phyloP scores from a whole-genome alignment of 164 flowering plant species.

The Stephania japonica region DNA sequence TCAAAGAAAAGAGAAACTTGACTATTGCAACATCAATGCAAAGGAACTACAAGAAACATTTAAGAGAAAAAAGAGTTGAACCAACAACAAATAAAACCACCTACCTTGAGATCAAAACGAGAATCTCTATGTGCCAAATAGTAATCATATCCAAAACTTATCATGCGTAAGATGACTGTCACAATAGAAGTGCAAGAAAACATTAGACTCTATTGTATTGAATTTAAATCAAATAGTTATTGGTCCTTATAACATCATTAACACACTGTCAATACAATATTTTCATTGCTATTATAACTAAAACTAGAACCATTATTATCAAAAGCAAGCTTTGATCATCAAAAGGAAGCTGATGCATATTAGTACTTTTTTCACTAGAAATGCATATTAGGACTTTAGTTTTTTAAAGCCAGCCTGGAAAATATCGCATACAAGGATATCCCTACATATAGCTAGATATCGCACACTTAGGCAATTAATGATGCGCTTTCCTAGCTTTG shows the following conservation, averaged over 20 bases:
- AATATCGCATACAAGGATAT: too few relatives aligned
- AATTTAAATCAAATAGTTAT: background rate
- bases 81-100: background rate
- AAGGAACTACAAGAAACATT: background rate
- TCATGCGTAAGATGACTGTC: constrained; percentile 87
- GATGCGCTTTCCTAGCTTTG: too few relatives aligned
- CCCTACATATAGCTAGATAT: too few relatives aligned
- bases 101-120: constrained; percentile 71
- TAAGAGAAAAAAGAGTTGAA: constrained; percentile 6
- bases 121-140: constrained; percentile 57
- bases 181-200: constrained; percentile 8
- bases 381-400: too few relatives aligned
- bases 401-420: too few relatives aligned
- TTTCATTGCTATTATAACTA: background rate
- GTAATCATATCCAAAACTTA: constrained; percentile 96
- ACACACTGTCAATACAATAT: background rate
- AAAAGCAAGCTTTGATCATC: too few relatives aligned
- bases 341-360: background rate
- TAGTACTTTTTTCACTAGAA: background rate
- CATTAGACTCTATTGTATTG: background rate
- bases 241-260: background rate
- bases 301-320: too few relatives aligned
- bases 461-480: too few relatives aligned
- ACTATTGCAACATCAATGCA: background rate
- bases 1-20: background rate